Conservation (phyloP, 192 early-diverging fungal genomes). For the Mortierella antarctica region DNA sequence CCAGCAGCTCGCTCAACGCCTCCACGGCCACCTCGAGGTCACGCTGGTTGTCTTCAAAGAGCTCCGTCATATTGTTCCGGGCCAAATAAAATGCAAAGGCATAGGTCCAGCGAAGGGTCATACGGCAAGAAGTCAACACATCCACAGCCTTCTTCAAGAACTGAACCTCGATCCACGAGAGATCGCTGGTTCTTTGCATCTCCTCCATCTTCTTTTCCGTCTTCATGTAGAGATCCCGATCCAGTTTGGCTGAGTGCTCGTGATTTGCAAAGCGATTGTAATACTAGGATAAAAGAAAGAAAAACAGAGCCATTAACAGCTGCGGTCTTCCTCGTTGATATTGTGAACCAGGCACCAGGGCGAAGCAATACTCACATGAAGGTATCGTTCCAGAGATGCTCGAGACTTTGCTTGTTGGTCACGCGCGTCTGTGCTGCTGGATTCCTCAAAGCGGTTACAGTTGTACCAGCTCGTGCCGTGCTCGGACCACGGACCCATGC, state of each 20-base stretch:
- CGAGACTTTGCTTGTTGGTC: constrained; percentile 90
- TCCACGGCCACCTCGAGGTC: constrained; percentile 99
- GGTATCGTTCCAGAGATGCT: constrained; percentile 89
- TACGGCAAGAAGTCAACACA: constrained; percentile 87
- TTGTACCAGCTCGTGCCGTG: constrained; percentile 97
- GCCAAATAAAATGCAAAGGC: constrained; percentile 95
- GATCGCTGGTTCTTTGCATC: constrained; percentile 87
- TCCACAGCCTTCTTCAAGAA: constrained; percentile 94
- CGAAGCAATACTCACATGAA: constrained; percentile 76
- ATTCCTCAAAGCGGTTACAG: constrained; percentile 98
- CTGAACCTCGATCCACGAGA: constrained; percentile 99
- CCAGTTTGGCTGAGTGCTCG: constrained; percentile 91
- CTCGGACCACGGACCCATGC: constrained; percentile 96
- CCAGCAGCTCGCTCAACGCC: constrained; percentile 89
- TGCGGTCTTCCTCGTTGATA: too few species aligned
- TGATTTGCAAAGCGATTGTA: constrained; percentile 98
- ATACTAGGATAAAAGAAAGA: constrained; percentile 67
- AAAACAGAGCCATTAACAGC: not conserved
- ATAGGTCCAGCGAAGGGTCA: constrained; percentile 98
- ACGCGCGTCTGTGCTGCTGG: constrained; percentile 85
- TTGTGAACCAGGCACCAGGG: too few species aligned
- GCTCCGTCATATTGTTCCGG: constrained; percentile 84
- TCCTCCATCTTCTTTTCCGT: constrained; percentile 97
- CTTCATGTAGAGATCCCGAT: constrained; percentile 82
- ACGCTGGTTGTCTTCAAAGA: constrained; percentile 99